phyloP scores from a whole-genome alignment of 495 filamentous ascomycete species.

The Mycothermus thermophilus region DNA sequence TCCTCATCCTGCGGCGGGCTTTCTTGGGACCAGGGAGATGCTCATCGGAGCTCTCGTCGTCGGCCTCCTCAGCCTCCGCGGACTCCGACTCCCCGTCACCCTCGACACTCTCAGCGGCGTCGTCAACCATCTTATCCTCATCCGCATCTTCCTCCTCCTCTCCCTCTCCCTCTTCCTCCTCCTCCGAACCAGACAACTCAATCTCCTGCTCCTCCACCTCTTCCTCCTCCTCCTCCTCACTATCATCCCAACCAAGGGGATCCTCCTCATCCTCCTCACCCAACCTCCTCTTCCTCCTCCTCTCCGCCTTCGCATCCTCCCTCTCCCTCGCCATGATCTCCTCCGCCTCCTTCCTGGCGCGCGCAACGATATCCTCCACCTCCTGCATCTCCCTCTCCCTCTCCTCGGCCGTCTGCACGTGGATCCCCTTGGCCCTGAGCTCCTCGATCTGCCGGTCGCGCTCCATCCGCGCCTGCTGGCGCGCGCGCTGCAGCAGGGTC shows the following conservation, averaged over 20 bases:
- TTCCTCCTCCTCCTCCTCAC: constrained; percentile 40
- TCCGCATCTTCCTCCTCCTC: constrained; percentile 12
- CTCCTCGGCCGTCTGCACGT: constrained; percentile 78
- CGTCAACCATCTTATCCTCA: constrained; percentile 17
- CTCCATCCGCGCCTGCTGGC: constrained; percentile 66
- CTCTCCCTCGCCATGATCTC: constrained; percentile 66
- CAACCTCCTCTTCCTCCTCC: constrained; percentile 38
- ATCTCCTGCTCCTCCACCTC: constrained; percentile 21
- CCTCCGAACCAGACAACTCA: constrained; percentile 36
- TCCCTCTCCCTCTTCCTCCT: constrained; percentile 25
- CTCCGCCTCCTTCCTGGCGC: constrained; percentile 65
- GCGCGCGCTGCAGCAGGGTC: constrained; percentile 51
- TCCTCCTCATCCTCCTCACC: constrained; percentile 34
- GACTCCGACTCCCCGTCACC: constrained; percentile 24
- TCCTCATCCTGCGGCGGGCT: constrained; percentile 25
- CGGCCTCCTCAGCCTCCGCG: constrained; percentile 27
- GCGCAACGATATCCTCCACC: constrained; percentile 76
- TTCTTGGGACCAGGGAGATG: constrained; percentile 23
- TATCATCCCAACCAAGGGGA: constrained; percentile 45
- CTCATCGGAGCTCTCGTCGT: constrained; percentile 30
- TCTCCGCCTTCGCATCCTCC: constrained; percentile 52
- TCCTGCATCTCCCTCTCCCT: constrained; percentile 60
- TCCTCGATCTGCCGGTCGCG: constrained; percentile 66
- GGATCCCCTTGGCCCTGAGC: constrained; percentile 61
- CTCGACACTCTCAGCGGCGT: constrained; percentile 27